Evolutionary conservation across 345 rosid species (phyloP), one percentile per base, ranked within the genome.

Genomic region (Acer saccharum): DNA sequence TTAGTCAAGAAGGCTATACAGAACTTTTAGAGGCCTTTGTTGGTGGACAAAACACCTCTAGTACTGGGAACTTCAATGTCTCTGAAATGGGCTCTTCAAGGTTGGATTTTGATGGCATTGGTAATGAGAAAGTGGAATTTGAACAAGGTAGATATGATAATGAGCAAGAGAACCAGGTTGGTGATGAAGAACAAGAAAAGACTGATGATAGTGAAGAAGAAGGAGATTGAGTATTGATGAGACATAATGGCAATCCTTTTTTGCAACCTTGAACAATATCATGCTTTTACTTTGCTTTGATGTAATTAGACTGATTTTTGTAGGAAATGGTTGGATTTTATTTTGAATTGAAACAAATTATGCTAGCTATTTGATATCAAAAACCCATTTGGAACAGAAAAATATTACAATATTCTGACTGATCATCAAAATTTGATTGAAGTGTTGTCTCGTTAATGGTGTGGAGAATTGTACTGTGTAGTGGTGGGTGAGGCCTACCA

Each of bases 1-100:
- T 23, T 63, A 64, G 65, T 73, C 83, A 76, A 68, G 77, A 65
- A 71, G 77, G 65, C 65, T 75, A 79, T 77, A 73, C 86, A 35
- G 87, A 84, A 52, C 76, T 79, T 65, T 44, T 79, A 65, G 83
- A 71, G 61, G 75, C 82, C 64, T 77, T 79, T 62, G 12, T 66
- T 23, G 71, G 75, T 12, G 76, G 55, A 17, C 68, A 61, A 39
- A 72, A 44, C 63, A 52, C 75, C 43, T 21, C 69, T 35, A 72
- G 48, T 66, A 43, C 46, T 43, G 66, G 54, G 68, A 50, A 66
- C 35, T 54, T 75, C 62, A 65, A 35, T 35, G 76, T 14, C 75
- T 71, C 71, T 54, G 80, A 70, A 62, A 66, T 72, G 77, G 75
- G 74, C 17, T 14, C 76, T 52, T 69, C 74, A 41, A 69, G 61